phyloP scores from a whole-genome alignment of 2,329 filamentous ascomycete genomes.

The Xylaria sp. region DNA sequence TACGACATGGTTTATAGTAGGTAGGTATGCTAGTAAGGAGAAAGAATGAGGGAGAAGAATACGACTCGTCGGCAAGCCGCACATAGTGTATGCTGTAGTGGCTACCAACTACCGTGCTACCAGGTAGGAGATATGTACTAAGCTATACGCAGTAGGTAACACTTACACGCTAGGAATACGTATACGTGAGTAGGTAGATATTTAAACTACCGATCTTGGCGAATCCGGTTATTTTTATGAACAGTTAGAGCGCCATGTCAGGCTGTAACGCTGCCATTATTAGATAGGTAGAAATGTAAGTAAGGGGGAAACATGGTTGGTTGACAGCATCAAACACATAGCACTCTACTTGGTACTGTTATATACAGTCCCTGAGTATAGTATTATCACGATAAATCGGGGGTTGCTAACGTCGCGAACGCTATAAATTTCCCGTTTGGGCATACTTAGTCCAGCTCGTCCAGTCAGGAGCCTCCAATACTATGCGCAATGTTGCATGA shows the following conservation, averaged over 20 bases:
- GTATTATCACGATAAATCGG: neutral
- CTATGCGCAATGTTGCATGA: constrained; percentile 28
- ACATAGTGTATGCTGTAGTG: neutral
- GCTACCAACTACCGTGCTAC: too few relatives aligned
- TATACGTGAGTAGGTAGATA: too few relatives aligned
- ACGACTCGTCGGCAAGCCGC: neutral
- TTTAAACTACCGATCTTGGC: constrained; percentile 19
- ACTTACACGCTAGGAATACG: too few relatives aligned
- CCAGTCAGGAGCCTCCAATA: constrained; percentile 17
- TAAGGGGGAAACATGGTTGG: neutral
- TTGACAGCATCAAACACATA: neutral
- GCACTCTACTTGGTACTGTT: too few relatives aligned
- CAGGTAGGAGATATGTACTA: too few relatives aligned
- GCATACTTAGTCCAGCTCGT: constrained; percentile 3
- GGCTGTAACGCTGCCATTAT: constrained; percentile 2
- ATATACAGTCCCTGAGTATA: too few relatives aligned
- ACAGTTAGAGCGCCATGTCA: neutral
- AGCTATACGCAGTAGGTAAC: too few relatives aligned
- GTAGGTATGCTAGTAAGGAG: neutral
- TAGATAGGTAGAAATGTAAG: neutral
- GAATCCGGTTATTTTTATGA: constrained; percentile 22
- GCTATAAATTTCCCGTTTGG: constrained; percentile 7
- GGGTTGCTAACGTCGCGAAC: neutral
- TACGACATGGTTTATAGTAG: neutral
- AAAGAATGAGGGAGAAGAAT: neutral